phyloP scores from a whole-genome alignment of 1,284 basidiomycete genomes.

The Vanrija humicola region DNA sequence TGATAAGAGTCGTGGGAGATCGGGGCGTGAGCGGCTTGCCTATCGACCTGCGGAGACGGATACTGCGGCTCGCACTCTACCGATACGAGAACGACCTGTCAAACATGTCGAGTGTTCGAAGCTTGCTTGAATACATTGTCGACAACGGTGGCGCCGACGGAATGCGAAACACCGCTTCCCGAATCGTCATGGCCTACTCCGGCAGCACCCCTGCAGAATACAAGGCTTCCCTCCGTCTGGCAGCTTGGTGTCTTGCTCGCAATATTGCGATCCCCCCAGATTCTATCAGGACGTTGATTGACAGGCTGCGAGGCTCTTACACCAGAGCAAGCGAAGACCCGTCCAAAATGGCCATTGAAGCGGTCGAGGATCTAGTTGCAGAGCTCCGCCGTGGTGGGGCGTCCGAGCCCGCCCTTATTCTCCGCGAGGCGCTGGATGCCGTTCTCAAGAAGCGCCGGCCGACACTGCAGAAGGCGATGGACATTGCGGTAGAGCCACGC shows the following conservation, averaged over 20 bases:
- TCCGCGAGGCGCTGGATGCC: constrained; percentile 6
- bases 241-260: constrained; percentile 16
- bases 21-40: too few species aligned
- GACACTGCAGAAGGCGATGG: neutral
- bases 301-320: constrained; percentile 8
- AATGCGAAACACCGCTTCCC: constrained; percentile 5
- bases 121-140: constrained; percentile 15
- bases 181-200: constrained; percentile 3
- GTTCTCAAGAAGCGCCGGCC: constrained; percentile 3
- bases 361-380: neutral
- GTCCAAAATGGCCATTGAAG: neutral
- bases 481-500: neutral
- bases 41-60: too few species aligned
- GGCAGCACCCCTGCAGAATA: neutral
- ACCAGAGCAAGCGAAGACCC: constrained; percentile 2
- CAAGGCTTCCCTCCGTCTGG: constrained; percentile 7
- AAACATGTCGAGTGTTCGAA: too few species aligned
- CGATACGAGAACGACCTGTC: too few species aligned
- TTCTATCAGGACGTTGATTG: constrained; percentile 1
- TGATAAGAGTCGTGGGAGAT: neutral
- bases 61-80: too few species aligned
- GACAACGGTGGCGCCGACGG: constrained; percentile 15
- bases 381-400: constrained; percentile 12
- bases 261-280: constrained; percentile 2
- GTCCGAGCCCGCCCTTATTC: constrained; percentile 5